Evolutionary conservation across 768 basidiomycete genomes (phyloP).

Genomic region (Leucocoprinus leucothites): DNA sequence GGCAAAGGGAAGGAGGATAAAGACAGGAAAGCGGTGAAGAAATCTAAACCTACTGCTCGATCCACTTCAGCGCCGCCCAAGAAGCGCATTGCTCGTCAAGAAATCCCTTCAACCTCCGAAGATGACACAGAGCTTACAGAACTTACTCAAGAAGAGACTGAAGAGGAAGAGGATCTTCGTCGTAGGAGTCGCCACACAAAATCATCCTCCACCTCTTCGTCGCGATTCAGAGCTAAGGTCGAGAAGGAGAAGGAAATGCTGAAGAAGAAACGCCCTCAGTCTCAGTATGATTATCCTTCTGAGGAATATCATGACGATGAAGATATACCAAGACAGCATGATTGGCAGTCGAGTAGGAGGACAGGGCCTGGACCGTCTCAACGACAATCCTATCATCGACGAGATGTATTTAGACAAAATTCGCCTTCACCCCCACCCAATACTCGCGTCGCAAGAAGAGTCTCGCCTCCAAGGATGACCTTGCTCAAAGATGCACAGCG

Average conservation of each 20-base stretch:
- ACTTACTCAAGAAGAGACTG: not conserved
- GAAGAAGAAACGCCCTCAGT: constrained; percentile 7
- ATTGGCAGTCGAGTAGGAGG: constrained; percentile 19
- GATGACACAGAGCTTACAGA: constrained; percentile 8
- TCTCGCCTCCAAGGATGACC: constrained; percentile 4
- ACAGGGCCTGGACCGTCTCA: constrained; percentile 17
- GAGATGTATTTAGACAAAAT: not conserved
- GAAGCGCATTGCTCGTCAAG: constrained; percentile 1
- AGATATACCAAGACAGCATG: constrained; percentile 17
- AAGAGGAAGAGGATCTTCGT: constrained; percentile 7
- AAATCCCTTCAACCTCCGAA: constrained; percentile 8
- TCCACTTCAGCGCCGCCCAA: constrained; percentile 12
- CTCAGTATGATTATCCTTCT: constrained; percentile 18
- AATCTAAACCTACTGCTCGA: not conserved
- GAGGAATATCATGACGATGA: constrained; percentile 20
- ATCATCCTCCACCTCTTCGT: constrained; percentile 6
- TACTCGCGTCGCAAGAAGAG: not conserved
- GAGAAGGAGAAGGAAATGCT: constrained; percentile 12
- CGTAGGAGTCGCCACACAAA: constrained; percentile 1
- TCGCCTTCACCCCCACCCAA: constrained; percentile 6
- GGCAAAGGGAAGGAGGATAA: constrained; percentile 13
- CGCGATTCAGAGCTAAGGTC: constrained; percentile 12
- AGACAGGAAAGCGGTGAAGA: constrained; percentile 9
- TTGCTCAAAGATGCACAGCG: constrained; percentile 11
- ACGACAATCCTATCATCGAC: constrained; percentile 11